A percentile compares a stretch with the other conserved stretches of the same genome.
Evolutionary conservation across 2,329 filamentous ascomycete species (phyloP).

Genomic region (Colletotrichum godetiae): DNA sequence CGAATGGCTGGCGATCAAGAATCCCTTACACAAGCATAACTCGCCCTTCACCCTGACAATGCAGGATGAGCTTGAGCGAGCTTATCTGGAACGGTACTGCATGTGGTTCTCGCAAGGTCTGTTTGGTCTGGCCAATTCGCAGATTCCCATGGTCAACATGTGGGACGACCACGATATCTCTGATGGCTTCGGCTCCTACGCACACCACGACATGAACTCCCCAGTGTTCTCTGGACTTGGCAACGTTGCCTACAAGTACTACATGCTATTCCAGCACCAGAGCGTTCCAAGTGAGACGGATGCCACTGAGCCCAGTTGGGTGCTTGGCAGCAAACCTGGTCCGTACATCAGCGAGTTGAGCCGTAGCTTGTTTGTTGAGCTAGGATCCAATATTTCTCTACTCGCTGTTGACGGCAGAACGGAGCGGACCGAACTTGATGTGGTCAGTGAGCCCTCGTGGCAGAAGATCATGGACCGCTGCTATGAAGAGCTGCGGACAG

Average conservation of each 20-base stretch:
- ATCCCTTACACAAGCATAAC: slow-evolving; percentile 82
- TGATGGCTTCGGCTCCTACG: slow-evolving; percentile 93
- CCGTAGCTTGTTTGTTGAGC: slow-evolving; percentile 84
- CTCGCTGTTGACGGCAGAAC: slow-evolving; percentile 92
- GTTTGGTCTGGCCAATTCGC: slow-evolving; percentile 90
- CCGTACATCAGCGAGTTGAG: slow-evolving; percentile 92
- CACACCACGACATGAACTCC: slow-evolving; percentile 89
- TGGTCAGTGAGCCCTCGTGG: slow-evolving; percentile 84
- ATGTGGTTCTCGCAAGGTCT: slow-evolving; percentile 98
- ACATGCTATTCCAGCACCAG: slow-evolving; percentile 98
- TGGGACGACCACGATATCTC: slow-evolving; percentile 96
- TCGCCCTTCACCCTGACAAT: slow-evolving; percentile 83
- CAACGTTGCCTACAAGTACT: slow-evolving; percentile 96
- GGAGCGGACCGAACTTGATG: slow-evolving; percentile 85
- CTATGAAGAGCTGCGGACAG: slow-evolving; percentile 83
- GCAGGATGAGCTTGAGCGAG: slow-evolving; percentile 88
- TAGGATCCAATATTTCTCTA: slow-evolving; percentile 84
- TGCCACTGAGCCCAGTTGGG: slow-evolving; percentile 88
- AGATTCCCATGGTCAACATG: slow-evolving; percentile 99
- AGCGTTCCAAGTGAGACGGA: slow-evolving; percentile 85
- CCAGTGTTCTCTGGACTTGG: slow-evolving; percentile 92
- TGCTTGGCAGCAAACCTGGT: slow-evolving; percentile 81
- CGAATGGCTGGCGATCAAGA: slow-evolving; percentile 86
- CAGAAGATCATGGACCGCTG: slow-evolving; percentile 88
- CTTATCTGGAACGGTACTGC: slow-evolving; percentile 89